These are phyloP conservation scores for Colletotrichum chrysophilum DNA, from an alignment of 2,329 filamentous ascomycete species.

Conservation along the genomic window DNA sequence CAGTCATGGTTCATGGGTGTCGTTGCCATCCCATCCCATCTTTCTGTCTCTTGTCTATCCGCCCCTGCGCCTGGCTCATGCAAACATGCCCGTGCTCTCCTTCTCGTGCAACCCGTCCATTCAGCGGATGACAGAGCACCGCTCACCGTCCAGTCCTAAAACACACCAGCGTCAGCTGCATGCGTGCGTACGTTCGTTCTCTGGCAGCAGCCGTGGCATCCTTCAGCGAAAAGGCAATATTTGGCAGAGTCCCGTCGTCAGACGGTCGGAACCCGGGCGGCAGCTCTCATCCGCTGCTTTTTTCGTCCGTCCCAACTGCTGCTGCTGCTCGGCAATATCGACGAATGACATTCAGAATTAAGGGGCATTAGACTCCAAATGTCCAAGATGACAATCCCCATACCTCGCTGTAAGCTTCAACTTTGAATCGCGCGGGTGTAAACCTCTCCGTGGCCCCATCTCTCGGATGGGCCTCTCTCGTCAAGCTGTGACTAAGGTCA, in stretches of 20 bases:
- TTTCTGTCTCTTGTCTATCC: neutral
- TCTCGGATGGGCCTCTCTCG: neutral
- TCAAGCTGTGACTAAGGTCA: constrained; percentile 4
- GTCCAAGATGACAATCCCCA: neutral
- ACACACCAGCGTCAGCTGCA: constrained; percentile 11
- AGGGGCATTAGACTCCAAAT: neutral
- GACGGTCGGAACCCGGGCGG: neutral
- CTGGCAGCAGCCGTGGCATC: neutral
- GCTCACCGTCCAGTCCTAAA: neutral
- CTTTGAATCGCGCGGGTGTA: neutral
- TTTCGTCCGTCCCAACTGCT: constrained; percentile 4
- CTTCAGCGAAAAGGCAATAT: neutral
- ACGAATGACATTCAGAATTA: neutral
- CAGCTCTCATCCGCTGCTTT: neutral
- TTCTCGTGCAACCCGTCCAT: neutral
- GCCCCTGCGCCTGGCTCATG: neutral
- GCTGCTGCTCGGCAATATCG: neutral
- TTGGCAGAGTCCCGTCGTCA: neutral
- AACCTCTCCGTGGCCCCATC: neutral
- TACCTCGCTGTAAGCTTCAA: neutral
- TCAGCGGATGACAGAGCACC: constrained; percentile 17
- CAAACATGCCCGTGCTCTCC: constrained; percentile 6
- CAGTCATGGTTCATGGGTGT: constrained; percentile 1
- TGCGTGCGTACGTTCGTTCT: neutral
- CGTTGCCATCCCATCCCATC: constrained; percentile 8